Conservation (phyloP, 2,329 filamentous ascomycete species). For the Fusarium beomiforme region DNA sequence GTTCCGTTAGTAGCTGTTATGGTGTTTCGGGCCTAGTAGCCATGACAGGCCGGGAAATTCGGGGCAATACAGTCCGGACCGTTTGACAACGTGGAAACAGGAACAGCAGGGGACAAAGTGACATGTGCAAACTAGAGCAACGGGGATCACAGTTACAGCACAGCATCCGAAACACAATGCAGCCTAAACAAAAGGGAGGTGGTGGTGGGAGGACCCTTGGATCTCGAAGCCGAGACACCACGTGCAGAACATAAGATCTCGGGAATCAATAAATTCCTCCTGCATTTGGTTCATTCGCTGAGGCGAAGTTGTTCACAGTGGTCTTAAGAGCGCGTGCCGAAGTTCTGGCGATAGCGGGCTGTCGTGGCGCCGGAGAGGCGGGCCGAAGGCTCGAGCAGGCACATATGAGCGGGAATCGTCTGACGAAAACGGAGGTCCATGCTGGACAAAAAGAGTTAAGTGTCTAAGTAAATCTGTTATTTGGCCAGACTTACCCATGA, state of each 20-base stretch:
- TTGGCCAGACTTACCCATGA: neutral
- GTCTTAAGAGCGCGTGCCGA: constrained; percentile 21
- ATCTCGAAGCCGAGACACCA: constrained; percentile 27
- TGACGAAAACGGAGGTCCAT: constrained; percentile 33
- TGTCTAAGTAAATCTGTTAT: neutral
- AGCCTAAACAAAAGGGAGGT: neutral
- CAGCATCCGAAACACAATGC: constrained; percentile 16
- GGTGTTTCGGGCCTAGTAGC: constrained; percentile 38
- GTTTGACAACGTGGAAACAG: constrained; percentile 21
- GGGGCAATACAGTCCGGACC: constrained; percentile 27
- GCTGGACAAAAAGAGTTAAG: constrained; percentile 27
- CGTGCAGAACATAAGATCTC: constrained; percentile 26
- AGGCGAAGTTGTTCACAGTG: constrained; percentile 10
- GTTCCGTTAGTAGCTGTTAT: constrained; percentile 1
- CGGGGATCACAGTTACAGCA: constrained; percentile 7
- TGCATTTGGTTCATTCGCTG: constrained; percentile 18
- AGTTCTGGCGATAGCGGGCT: constrained; percentile 44
- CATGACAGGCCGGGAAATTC: constrained; percentile 22
- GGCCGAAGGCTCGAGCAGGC: constrained; percentile 46
- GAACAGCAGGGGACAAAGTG: neutral
- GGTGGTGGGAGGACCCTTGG: constrained; percentile 3
- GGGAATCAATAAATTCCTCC: constrained; percentile 6
- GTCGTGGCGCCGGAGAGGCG: constrained; percentile 48
- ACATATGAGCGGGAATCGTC: constrained; percentile 38
- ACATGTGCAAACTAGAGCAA: constrained; percentile 2